Evolutionary conservation across 2,329 filamentous ascomycete genomes (phyloP), one percentile per base, ranked within the genome.

Genomic region (Arthrobotrys entomopaga): DNA sequence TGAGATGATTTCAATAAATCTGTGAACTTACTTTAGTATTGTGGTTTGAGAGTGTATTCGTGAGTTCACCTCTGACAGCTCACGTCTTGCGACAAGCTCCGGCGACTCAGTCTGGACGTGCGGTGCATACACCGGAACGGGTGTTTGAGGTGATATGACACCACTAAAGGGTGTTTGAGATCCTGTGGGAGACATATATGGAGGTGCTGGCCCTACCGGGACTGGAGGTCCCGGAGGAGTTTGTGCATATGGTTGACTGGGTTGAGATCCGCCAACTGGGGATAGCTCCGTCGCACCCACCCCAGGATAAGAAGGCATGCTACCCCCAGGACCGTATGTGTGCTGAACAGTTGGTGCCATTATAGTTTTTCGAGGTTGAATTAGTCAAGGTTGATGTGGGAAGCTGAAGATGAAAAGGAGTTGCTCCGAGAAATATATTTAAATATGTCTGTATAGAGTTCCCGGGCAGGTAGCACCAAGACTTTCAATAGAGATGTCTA

Each of bases 71-170:
- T 19, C 46, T 50, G 46, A n/a, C 16, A 50, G 46, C 46, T 50
- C 46, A 22, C 46, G 46, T 22, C 46, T 19, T 50, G 46, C 46
- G 19, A 22, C 20, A n/a, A 73, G 19, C 26, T 73, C 69, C 3
- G 69, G 61, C 4, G 69, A 66, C 5, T 66, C 61, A 29, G 50
- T 66, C 4, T 19, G 40, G 5, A 15, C 49, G 10, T 22, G 19
- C 6, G 49, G 49, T 15, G 49, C 46, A 48, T 73, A 73, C 20
- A n/a, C 54, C n/a, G 69, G 69, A 34, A 49, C 20, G 1, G 69
- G 69, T 34, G 56, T 43, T 43, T 65, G 61, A 1, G 67, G 67
- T n/a, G 42, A 29, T 22, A 29, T 16, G 11, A 38, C 8, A 43
- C 22, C 13, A 34, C 22, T 34, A 52, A 38, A 20, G n/a, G 20